Conservation (phyloP, 2,329 filamentous ascomycete species). For the Diaporthe ampelina region DNA sequence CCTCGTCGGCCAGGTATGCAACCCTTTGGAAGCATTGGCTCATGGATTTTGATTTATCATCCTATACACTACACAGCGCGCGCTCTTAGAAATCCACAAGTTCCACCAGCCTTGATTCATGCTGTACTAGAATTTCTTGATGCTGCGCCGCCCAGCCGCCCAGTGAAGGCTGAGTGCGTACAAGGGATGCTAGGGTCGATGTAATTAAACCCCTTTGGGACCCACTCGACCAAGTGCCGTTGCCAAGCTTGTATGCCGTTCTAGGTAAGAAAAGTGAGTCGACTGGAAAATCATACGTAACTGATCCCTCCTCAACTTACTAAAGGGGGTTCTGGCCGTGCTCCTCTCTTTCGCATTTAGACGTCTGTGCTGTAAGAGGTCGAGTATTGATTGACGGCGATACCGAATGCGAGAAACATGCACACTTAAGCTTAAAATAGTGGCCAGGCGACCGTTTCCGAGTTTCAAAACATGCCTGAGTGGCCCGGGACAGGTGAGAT, state of each 20-base stretch:
- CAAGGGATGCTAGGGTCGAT: not conserved
- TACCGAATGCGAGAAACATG: not conserved
- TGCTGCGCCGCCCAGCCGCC: not conserved
- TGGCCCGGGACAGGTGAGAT: not conserved
- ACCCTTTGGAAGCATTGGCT: not conserved
- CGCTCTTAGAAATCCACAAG: not conserved
- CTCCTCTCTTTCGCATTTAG: no score
- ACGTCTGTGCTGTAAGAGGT: no score
- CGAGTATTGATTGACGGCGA: not conserved
- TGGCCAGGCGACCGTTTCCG: not conserved
- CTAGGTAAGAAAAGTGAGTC: not conserved
- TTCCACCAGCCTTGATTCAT: not conserved
- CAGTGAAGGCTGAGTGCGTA: not conserved
- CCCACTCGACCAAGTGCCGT: not conserved
- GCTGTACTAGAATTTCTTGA: not conserved
- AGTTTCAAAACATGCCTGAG: not conserved
- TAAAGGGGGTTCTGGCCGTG: not conserved
- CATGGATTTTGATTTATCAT: not conserved
- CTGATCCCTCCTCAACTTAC: not conserved
- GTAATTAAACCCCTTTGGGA: not conserved
- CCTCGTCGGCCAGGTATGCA: not conserved
- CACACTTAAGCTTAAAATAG: not conserved
- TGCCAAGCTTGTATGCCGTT: not conserved
- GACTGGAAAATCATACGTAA: not conserved
- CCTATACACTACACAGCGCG: not conserved